Evolutionary conservation across 495 filamentous ascomycete genomes (phyloP).

Genomic region (Aspergillus wentii): DNA sequence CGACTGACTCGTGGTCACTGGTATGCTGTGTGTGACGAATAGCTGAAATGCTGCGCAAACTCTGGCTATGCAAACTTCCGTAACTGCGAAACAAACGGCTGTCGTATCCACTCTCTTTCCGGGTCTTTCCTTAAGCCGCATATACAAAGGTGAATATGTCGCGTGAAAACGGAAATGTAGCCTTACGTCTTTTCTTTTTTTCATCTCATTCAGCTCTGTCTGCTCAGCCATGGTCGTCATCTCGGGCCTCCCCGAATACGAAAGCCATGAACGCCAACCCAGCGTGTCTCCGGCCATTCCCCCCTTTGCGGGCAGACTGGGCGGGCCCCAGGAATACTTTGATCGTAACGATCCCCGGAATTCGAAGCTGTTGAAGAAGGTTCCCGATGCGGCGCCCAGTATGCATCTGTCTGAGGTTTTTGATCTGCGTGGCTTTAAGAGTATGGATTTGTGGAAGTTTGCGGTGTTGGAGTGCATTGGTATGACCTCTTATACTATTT

Average conservation of each 20-base stretch:
- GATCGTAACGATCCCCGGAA: constrained; percentile 33
- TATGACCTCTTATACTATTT: constrained; percentile 4
- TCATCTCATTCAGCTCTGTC: too few relatives aligned
- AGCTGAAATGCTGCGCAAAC: too few relatives aligned
- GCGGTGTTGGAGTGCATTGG: constrained; percentile 35
- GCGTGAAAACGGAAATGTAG: too few relatives aligned
- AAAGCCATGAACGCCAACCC: neutral
- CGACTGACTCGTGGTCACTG: too few relatives aligned
- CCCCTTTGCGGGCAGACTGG: constrained; percentile 46
- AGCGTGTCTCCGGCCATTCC: constrained; percentile 9
- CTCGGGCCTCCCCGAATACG: constrained; percentile 8
- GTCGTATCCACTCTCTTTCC: too few relatives aligned
- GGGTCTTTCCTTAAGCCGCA: too few relatives aligned
- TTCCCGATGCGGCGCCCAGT: constrained; percentile 41
- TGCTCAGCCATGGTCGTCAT: neutral
- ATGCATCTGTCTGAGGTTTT: constrained; percentile 36
- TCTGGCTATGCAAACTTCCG: too few relatives aligned
- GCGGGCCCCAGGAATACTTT: constrained; percentile 42
- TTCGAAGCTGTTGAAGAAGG: constrained; percentile 23
- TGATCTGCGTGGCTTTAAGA: constrained; percentile 28
- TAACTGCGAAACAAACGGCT: too few relatives aligned
- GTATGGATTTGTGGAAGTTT: constrained; percentile 41
- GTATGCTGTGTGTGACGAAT: too few relatives aligned
- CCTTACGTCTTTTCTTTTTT: too few relatives aligned
- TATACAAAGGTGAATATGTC: too few relatives aligned